phyloP scores from a whole-genome alignment of 1,284 basidiomycete species.

The Xerocomus cyaneibrunnescens region DNA sequence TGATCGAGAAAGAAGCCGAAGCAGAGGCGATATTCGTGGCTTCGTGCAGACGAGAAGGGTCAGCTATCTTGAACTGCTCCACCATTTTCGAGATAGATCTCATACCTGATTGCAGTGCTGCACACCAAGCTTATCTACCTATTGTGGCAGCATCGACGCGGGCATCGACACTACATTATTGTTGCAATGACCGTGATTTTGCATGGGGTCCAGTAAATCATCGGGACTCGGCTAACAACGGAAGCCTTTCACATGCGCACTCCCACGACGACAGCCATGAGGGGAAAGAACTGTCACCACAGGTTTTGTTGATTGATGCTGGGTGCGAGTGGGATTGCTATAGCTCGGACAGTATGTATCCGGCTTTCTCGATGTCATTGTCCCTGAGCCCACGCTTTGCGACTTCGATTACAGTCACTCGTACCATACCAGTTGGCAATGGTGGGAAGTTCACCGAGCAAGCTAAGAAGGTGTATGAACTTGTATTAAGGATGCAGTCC shows the following conservation, averaged over 20 bases:
- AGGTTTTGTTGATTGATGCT: constrained; percentile 88
- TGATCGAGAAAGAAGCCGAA: constrained; percentile 87
- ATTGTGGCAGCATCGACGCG: constrained; percentile 84
- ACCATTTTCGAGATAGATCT: constrained; percentile 2
- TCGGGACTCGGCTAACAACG: constrained; percentile 54
- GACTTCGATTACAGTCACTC: constrained; percentile 50
- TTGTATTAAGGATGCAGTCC: constrained; percentile 91
- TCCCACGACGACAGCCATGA: constrained; percentile 21
- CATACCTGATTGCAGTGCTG: constrained; percentile 47
- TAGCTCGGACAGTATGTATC: constrained; percentile 64
- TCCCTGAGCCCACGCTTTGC: background rate
- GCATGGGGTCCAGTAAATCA: constrained; percentile 70
- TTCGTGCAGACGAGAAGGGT: constrained; percentile 83
- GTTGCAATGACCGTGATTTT: constrained; percentile 79
- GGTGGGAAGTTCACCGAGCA: constrained; percentile 82
- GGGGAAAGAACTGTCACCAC: constrained; percentile 53
- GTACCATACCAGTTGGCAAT: constrained; percentile 88
- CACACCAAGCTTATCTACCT: constrained; percentile 88
- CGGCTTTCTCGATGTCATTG: background rate
- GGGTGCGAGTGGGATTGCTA: constrained; percentile 89
- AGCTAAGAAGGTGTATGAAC: constrained; percentile 76
- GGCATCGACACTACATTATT: constrained; percentile 89
- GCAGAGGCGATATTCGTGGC: constrained; percentile 91
- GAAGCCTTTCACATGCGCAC: constrained; percentile 42
- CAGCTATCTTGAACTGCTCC: constrained; percentile 23